A percentile compares a stretch with the other conserved stretches of the same genome.
Evolutionary conservation across 2,329 filamentous ascomycete species (phyloP).

Genomic region (Colletotrichum simmondsii): DNA sequence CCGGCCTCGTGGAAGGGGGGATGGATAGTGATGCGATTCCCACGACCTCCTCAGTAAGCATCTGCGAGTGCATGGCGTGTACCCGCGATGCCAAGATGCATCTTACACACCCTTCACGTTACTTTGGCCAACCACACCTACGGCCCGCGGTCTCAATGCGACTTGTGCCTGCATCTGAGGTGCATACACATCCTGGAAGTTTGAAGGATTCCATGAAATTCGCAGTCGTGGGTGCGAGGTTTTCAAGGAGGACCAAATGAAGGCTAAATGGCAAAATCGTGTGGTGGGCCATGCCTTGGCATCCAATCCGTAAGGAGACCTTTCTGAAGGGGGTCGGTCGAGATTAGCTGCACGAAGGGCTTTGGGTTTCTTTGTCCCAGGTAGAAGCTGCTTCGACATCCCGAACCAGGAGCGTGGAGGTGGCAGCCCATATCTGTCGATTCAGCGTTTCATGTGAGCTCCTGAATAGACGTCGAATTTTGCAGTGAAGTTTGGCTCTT

Average conservation of each 20-base stretch:
- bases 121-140: slow-evolving; percentile 1
- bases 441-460: neutral
- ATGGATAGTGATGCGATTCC: neutral
- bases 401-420: neutral
- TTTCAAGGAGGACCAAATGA: neutral
- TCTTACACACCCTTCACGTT: slow-evolving; percentile 9
- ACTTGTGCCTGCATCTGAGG: slow-evolving; percentile 28
- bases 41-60: neutral
- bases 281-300: neutral
- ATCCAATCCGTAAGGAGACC: neutral
- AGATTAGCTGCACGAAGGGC: neutral
- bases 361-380: neutral
- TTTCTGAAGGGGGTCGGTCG: neutral
- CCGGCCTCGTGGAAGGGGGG: neutral
- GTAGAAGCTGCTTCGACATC: neutral
- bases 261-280: neutral
- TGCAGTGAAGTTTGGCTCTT: neutral
- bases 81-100: slow-evolving; percentile 23
- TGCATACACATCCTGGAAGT: slow-evolving; percentile 6
- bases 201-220: slow-evolving; percentile 1
- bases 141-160: neutral
- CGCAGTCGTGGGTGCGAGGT: neutral
- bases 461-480: neutral
- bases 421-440: neutral
- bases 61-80: slow-evolving; percentile 5